Conservation (phyloP, 176 grass and related monocot species). For the Carex pumila region DNA sequence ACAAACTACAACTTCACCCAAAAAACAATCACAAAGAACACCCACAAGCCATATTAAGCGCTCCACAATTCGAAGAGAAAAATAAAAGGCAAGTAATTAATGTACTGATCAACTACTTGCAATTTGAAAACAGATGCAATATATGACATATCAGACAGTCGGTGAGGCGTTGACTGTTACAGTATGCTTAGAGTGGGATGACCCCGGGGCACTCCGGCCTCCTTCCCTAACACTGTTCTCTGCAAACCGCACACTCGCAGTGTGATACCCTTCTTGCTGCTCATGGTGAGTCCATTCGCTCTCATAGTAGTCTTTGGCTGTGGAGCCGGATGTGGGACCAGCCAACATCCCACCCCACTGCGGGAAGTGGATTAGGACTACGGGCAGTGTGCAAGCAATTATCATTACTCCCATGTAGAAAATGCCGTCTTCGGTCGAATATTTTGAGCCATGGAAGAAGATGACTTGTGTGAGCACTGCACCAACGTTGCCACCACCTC, state of each 20-base stretch:
- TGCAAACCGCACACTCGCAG: slow-evolving; percentile 38
- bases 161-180: slow-evolving; percentile 41
- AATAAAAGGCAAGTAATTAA: neutral
- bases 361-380: slow-evolving; percentile 69
- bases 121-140: neutral
- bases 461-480: slow-evolving; percentile 84
- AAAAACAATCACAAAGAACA: neutral
- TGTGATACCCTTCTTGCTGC: slow-evolving; percentile 30
- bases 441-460: slow-evolving; percentile 67
- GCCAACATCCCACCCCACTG: slow-evolving; percentile 64
- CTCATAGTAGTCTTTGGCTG: slow-evolving; percentile 67
- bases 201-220: neutral
- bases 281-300: slow-evolving; percentile 63
- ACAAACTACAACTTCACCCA: neutral
- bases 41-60: neutral
- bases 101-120: neutral
- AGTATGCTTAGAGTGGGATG: slow-evolving; percentile 39
- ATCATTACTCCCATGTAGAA: slow-evolving; percentile 92
- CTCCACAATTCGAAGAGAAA: neutral
- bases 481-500: slow-evolving; percentile 73
- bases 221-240: slow-evolving; percentile 69
- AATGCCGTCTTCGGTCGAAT: slow-evolving; percentile 77
- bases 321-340: slow-evolving; percentile 25
- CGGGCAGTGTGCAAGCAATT: slow-evolving; percentile 68
- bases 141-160: slow-evolving; percentile 18